Percentiles rank a stretch among this genome's conserved stretches.
Evolutionary conservation across 257 asterid genomes (phyloP).

Genomic region (Handroanthus guayacan): DNA sequence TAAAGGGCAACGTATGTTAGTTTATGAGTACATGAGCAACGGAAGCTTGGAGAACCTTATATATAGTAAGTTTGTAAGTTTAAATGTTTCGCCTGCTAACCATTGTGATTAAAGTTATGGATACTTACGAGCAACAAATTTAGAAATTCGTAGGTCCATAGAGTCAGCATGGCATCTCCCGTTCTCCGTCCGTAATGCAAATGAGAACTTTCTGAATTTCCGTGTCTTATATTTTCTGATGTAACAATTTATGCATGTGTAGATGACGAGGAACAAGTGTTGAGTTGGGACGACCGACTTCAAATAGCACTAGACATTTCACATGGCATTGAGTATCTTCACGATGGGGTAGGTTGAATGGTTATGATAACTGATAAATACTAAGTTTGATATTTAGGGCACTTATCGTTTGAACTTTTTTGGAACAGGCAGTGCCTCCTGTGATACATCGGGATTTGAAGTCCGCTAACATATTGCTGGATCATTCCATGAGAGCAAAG

Average conservation of each 20-base stretch:
- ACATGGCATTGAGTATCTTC: constrained; percentile 96
- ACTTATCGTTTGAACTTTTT: constrained; percentile 30
- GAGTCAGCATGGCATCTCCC: too few species aligned
- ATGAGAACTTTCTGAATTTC: too few species aligned
- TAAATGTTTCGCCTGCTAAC: constrained; percentile 22
- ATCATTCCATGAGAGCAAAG: constrained; percentile 87
- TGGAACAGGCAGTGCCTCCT: constrained; percentile 90
- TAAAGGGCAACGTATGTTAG: constrained; percentile 84
- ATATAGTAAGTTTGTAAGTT: constrained; percentile 64
- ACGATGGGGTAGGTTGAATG: constrained; percentile 82
- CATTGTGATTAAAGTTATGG: constrained; percentile 14
- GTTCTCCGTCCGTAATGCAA: too few species aligned
- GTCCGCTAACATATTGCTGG: constrained; percentile 88
- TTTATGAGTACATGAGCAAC: constrained; percentile 94
- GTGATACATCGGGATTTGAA: constrained; percentile 91
- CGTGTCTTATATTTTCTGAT: constrained; percentile 24
- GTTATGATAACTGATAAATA: not conserved
- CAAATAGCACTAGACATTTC: constrained; percentile 93
- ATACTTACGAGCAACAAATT: not conserved
- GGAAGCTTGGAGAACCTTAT: constrained; percentile 94
- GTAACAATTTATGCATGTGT: constrained; percentile 34
- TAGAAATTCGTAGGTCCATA: not conserved
- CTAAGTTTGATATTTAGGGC: constrained; percentile 16
- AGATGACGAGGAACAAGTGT: constrained; percentile 66
- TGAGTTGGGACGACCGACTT: constrained; percentile 93